Evolutionary conservation across 805 yeast genomes (phyloP), one percentile per base, ranked within the genome.

Genomic region (Sugiyamaella qingdaonensis): DNA sequence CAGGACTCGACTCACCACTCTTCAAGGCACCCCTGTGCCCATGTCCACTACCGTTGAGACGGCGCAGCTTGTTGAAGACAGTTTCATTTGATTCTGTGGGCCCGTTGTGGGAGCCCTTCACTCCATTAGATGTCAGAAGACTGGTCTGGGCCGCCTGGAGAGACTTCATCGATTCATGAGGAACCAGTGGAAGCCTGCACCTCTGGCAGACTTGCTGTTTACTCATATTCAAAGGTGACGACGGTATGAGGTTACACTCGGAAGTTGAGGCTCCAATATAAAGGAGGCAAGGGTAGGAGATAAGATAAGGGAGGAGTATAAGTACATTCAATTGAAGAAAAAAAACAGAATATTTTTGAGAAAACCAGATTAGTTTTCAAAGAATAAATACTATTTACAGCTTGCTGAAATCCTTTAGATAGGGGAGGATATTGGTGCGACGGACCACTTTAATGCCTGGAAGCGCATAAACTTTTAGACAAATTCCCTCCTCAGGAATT

Each of bases 171-270:
- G 88, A 78, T 10, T 75, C 75, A 63, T 85, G 87, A 4, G 84
- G 68, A 10, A 66, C 63, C 32, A 86, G 63, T 1, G 87, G 85
- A 18, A 79, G 72, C 54, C 79, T 75, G 66, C 92, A 86, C 59
- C 81, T 69, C 62, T 81, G 86, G 67, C 94, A 86, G 16, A 51
- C 14, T 37, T 68, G 68, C 62, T 59, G 67, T 8, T 53, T 46
- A 3, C 19, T 45, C 48, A 45, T 45, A 19, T 37, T 10, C 4
- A 37, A n/a, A 14, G 10, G 18, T 14, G 14, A 10, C 4, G 13
- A 37, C 2, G 19, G 43, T 37, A 18, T 5, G 11, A 18, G 43
- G 13, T 10, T 5, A 18, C 3, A 18, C 3, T 4, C 5, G 11
- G 21, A n/a, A n/a, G 5, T n/a, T 18, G 43, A 14, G 43, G 24